A percentile compares a stretch with the other conserved stretches of the same genome.
phyloP scores from a whole-genome alignment of 2,329 filamentous ascomycete species.

The Sclerotinia sclerotiorum region DNA sequence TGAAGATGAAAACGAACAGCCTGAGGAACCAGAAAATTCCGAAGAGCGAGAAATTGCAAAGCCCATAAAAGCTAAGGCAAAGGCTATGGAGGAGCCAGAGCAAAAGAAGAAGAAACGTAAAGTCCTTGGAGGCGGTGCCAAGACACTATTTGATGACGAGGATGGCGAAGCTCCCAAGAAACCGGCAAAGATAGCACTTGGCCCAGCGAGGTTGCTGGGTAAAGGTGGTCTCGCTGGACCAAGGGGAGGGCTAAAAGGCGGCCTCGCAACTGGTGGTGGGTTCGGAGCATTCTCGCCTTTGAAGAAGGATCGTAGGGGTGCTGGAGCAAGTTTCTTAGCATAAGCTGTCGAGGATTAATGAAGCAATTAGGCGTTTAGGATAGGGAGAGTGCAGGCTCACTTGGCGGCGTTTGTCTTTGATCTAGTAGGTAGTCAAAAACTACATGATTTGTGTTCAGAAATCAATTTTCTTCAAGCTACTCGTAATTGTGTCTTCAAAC shows the following conservation, averaged over 20 bases:
- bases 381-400: constrained; percentile 6
- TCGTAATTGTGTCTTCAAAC: neutral
- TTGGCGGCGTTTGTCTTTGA: neutral
- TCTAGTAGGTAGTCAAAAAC: constrained; percentile 14
- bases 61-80: constrained; percentile 27
- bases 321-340: constrained; percentile 56
- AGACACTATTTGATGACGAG: constrained; percentile 70
- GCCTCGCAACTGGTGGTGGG: constrained; percentile 40
- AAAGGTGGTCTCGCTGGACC: constrained; percentile 38
- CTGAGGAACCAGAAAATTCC: constrained; percentile 39
- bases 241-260: constrained; percentile 31
- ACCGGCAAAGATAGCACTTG: constrained; percentile 42
- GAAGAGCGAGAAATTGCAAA: constrained; percentile 23
- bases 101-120: constrained; percentile 64
- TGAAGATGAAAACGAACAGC: constrained; percentile 34
- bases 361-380: constrained; percentile 17
- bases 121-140: constrained; percentile 63
- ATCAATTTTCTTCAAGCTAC: neutral
- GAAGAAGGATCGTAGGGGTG: constrained; percentile 66
- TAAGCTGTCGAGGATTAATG: constrained; percentile 26
- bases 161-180: constrained; percentile 52
- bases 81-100: constrained; percentile 36
- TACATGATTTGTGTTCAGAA: neutral
- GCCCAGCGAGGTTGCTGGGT: constrained; percentile 35
- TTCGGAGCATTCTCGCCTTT: constrained; percentile 68